Evolutionary conservation across 805 yeast genomes (phyloP), one percentile per base, ranked within the genome.

Genomic region (Alloascoidea hylecoeti): DNA sequence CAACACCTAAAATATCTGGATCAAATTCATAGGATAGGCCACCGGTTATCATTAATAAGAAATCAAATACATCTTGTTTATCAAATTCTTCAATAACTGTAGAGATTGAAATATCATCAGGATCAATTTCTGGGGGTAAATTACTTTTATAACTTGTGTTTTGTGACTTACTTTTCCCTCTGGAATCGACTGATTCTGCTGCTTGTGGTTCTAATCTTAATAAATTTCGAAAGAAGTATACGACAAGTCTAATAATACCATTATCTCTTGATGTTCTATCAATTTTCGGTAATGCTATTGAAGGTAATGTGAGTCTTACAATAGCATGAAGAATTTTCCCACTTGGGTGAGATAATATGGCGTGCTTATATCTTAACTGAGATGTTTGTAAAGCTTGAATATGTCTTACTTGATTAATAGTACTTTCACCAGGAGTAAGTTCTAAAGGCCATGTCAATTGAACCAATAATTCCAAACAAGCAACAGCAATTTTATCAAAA

Each of bases 401-500:
- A 32, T 71, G 63, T 15, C 64, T 58, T 33, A 72, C 62, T 47
- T 81, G 84, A 39, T 71, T 72, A 15, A 61, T 62, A 0, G 78
- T 61, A 2, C 78, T 67, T n/a, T 71, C 72, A 15, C 67, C 72
- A 5, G 68, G 57, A 38, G 63, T 69, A n/a, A 84, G 53, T 23
- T 74, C 75, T 4, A 81, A 52, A 0, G 97, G 97, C 83, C 94
- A 81, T 0, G 96, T 81, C 49, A 92, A 63, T 2, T 83, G 72
- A 1, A 84, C 95, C 41, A 92, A 57, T 4, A 92, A 55, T 55
- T 92, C 96, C 39, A 92, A 57, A 42, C 82, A 72, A 3, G 84
- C 70, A 15, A 81, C 55, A 34, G 86, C 79, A 35, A 86, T 66
- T 44, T 75, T 72, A 40, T 75, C 85, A 50, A 65, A 56, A 27